These are phyloP conservation scores for Hortiboletus flavorubellus DNA, from an alignment of 768 basidiomycete genomes.

Conservation along the genomic window DNA sequence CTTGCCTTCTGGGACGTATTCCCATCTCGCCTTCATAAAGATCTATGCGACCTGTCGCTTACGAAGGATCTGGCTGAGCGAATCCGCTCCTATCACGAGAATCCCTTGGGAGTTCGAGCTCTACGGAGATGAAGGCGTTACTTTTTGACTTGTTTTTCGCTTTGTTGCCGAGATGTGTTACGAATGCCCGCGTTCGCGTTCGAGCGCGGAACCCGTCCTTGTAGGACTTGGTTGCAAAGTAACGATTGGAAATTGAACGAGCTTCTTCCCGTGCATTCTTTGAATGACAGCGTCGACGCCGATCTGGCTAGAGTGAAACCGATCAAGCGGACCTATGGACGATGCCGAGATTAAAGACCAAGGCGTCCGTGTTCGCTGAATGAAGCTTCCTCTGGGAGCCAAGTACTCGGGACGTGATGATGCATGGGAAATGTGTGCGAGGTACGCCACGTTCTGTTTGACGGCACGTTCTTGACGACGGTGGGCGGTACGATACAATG, in stretches of 20 bases:
- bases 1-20: constrained; percentile 53
- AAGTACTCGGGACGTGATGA: neutral
- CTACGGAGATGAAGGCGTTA: constrained; percentile 40
- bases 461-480: constrained; percentile 7
- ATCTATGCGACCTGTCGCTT: constrained; percentile 77
- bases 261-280: constrained; percentile 20
- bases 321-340: constrained; percentile 10
- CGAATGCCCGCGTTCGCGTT: constrained; percentile 15
- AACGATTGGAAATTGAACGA: constrained; percentile 18
- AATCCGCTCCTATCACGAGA: constrained; percentile 47
- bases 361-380: neutral
- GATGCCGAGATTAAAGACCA: constrained; percentile 18
- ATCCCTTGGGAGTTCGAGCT: constrained; percentile 77
- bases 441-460: constrained; percentile 13
- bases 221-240: constrained; percentile 17
- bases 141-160: constrained; percentile 2
- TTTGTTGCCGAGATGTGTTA: constrained; percentile 17
- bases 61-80: constrained; percentile 73
- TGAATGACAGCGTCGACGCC: constrained; percentile 14
- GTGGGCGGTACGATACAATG: neutral
- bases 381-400: constrained; percentile 14
- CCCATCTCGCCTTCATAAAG: constrained; percentile 68
- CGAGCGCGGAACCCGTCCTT: constrained; percentile 17
- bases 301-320: constrained; percentile 21
- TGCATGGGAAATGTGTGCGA: constrained; percentile 4